These are phyloP conservation scores for Blastocystis sp. DNA, from an alignment of 352 stramenopile genomes.

Conservation along the genomic window DNA sequence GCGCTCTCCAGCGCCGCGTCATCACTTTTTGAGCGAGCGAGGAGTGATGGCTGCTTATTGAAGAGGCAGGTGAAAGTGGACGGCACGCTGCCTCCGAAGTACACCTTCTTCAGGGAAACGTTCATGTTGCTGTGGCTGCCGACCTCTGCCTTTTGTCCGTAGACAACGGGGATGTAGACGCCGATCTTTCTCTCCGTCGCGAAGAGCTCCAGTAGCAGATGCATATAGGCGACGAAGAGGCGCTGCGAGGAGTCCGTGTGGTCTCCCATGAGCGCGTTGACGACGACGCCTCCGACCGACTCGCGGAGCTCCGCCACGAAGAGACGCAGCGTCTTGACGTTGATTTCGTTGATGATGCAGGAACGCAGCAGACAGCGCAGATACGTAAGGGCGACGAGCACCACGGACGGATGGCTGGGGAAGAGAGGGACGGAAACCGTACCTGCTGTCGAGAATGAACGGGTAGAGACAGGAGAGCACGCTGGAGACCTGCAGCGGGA, in stretches of 20 bases:
- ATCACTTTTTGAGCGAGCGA: background rate
- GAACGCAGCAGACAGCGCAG: background rate
- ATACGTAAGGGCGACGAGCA: background rate
- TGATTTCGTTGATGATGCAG: background rate
- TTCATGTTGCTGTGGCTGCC: background rate
- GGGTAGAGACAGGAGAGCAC: background rate
- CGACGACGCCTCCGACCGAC: background rate
- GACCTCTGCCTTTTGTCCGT: background rate
- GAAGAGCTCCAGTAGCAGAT: background rate
- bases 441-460: background rate
- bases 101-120: conserved; percentile 2
- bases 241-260: background rate
- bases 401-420: background rate
- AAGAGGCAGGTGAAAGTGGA: conserved; percentile 41
- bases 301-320: conserved; percentile 1
- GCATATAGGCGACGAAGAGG: background rate
- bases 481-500: conserved; percentile 6
- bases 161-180: conserved; percentile 12
- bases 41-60: background rate
- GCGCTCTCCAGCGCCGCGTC: background rate
- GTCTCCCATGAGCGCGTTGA: background rate
- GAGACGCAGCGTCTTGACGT: background rate
- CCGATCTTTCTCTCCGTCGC: background rate
- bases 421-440: background rate
- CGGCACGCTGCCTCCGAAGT: conserved; percentile 17